Conservation (phyloP, 345 rosid genomes). For the Corchorus capsularis region DNA sequence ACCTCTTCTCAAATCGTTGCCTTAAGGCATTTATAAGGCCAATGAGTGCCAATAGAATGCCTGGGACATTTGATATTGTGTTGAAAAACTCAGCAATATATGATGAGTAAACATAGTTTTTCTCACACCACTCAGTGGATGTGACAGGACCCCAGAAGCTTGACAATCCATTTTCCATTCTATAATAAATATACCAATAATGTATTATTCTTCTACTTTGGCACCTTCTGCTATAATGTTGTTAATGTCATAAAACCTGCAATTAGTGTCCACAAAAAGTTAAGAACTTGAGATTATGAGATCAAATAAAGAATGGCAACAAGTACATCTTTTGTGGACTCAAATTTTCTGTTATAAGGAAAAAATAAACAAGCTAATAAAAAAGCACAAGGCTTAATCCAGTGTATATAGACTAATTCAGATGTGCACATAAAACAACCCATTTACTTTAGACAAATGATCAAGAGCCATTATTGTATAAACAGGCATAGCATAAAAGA, state of each 20-base stretch:
- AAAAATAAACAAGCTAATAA: not conserved
- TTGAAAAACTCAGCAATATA: slow-evolving; percentile 92
- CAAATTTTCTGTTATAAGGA: not conserved
- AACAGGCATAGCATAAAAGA: not conserved
- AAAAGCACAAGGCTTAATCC: not conserved
- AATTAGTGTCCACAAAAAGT: slow-evolving; percentile 1
- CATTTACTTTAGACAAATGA: slow-evolving; percentile 10
- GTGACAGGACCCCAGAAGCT: slow-evolving; percentile 98
- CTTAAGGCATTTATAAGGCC: slow-evolving; percentile 86
- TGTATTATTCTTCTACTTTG: slow-evolving; percentile 16
- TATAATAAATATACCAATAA: slow-evolving; percentile 19
- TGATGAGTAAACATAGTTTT: slow-evolving; percentile 67
- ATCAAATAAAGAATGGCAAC: not conserved
- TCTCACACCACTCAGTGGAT: slow-evolving; percentile 83
- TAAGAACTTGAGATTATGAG: not conserved
- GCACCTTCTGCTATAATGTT: slow-evolving; percentile 22
- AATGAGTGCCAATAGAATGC: slow-evolving; percentile 75
- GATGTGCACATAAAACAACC: not conserved
- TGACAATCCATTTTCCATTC: slow-evolving; percentile 76
- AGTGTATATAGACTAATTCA: not conserved
- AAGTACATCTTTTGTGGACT: not conserved
- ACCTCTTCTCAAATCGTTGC: slow-evolving; percentile 95
- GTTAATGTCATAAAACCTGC: slow-evolving; percentile 32
- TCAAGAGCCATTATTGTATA: not conserved
- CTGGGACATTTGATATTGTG: slow-evolving; percentile 74